Evolutionary conservation across 1,284 basidiomycete species (phyloP).

Genomic region (Apiotrichum mycotoxinovorans): DNA sequence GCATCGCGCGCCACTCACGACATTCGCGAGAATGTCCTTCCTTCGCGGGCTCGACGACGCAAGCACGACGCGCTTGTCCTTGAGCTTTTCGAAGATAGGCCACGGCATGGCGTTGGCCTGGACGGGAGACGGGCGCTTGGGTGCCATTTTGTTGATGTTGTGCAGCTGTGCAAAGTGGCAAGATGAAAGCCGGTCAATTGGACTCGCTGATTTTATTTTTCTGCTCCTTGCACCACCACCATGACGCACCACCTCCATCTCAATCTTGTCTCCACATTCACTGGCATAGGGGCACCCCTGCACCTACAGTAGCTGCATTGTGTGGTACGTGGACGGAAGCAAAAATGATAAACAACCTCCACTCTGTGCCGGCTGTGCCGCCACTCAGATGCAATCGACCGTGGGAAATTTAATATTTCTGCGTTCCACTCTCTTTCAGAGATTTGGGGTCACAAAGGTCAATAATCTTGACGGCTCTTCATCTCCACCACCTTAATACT

Average conservation of each 20-base stretch:
- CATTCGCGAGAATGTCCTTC: slow-evolving; percentile 74
- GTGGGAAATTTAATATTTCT: slow-evolving; percentile 7
- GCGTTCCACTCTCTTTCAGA: not conserved
- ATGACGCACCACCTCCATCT: no score
- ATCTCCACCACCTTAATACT: not conserved
- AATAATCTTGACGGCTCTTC: no score
- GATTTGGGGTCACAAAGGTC: no score
- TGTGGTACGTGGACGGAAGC: not conserved
- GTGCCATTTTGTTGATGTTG: slow-evolving; percentile 2
- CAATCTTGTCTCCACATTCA: not conserved
- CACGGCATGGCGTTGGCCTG: slow-evolving; percentile 67
- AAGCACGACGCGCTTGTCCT: slow-evolving; percentile 68
- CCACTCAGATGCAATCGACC: not conserved
- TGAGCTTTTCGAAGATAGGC: slow-evolving; percentile 67
- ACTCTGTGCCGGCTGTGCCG: not conserved
- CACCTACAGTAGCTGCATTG: no score
- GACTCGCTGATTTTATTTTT: no score
- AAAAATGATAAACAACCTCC: not conserved
- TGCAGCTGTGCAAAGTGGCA: no score
- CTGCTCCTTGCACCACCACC: no score
- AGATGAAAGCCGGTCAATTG: no score
- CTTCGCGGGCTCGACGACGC: slow-evolving; percentile 82
- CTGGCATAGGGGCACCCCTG: no score
- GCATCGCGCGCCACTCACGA: slow-evolving; percentile 57
- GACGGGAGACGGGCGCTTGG: slow-evolving; percentile 50